Conservation (phyloP, 768 basidiomycete species). For the Lactarius hengduanensis region DNA sequence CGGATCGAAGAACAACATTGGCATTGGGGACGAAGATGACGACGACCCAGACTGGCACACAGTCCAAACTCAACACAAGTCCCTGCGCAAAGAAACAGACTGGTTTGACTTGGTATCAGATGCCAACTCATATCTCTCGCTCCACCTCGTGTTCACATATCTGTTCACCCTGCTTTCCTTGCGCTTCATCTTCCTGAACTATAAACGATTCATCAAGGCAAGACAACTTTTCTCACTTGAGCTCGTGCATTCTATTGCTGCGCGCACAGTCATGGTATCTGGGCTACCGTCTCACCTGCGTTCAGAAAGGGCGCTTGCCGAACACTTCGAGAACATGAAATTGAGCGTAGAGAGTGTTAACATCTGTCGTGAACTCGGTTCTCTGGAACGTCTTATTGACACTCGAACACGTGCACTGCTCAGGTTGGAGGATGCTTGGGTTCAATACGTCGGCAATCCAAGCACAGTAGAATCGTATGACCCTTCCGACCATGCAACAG, state of each 20-base stretch:
- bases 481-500: constrained; percentile 55
- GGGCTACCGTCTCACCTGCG: constrained; percentile 81
- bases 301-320: constrained; percentile 81
- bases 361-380: constrained; percentile 79
- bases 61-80: constrained; percentile 32
- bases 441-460: constrained; percentile 91
- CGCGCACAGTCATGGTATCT: constrained; percentile 88
- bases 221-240: constrained; percentile 94
- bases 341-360: constrained; percentile 90
- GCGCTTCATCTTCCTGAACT: constrained; percentile 86
- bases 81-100: constrained; percentile 37
- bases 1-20: constrained; percentile 82
- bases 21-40: constrained; percentile 53
- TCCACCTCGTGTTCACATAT: constrained; percentile 93
- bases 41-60: constrained; percentile 34
- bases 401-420: constrained; percentile 77
- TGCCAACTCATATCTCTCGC: constrained; percentile 82
- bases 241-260: constrained; percentile 91
- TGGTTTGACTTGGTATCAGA: constrained; percentile 91
- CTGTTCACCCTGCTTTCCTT: constrained; percentile 87
- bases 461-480: constrained; percentile 82
- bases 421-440: constrained; percentile 82
- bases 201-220: constrained; percentile 81
- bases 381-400: constrained; percentile 70
- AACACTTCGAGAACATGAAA: constrained; percentile 90